Evolutionary conservation across 2,329 filamentous ascomycete genomes (phyloP).

Genomic region (Aaosphaeria arxii): DNA sequence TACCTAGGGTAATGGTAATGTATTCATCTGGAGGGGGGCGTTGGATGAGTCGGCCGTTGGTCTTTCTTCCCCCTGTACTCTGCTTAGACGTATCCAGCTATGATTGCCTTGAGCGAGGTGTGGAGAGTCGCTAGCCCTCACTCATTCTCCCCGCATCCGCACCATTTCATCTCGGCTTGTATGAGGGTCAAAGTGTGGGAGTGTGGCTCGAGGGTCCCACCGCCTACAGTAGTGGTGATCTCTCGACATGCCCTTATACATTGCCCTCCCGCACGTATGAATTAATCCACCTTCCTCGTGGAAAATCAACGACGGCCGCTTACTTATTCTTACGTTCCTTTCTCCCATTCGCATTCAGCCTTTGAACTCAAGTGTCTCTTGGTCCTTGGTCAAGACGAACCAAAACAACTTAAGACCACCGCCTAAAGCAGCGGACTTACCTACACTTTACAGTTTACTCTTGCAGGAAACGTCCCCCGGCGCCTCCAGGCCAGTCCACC

Average conservation of each 20-base stretch:
- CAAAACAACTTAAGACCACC: not conserved
- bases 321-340: not conserved
- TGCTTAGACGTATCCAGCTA: not conserved
- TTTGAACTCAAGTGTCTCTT: not conserved
- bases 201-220: not conserved
- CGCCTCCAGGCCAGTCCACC: slow-evolving; percentile 25
- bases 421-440: not conserved
- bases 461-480: slow-evolving; percentile 25
- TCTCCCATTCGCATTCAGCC: not conserved
- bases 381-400: no score
- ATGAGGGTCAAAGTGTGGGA: slow-evolving; percentile 2
- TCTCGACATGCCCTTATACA: slow-evolving; percentile 10
- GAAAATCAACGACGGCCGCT: not conserved
- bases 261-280: not conserved
- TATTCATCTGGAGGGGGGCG: slow-evolving; percentile 15
- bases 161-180: slow-evolving; percentile 29
- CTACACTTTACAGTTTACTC: slow-evolving; percentile 7
- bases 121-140: slow-evolving; percentile 18
- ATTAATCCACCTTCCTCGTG: no score
- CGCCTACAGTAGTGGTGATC: no score
- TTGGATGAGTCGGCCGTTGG: slow-evolving; percentile 9
- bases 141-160: slow-evolving; percentile 31
- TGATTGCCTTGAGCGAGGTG: slow-evolving; percentile 17
- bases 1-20: slow-evolving; percentile 11
- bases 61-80: slow-evolving; percentile 9